Percentiles rank a stretch among this genome's conserved stretches.
phyloP scores from a whole-genome alignment of 163 green algal genomes.

The Scenedesmus sp. region DNA sequence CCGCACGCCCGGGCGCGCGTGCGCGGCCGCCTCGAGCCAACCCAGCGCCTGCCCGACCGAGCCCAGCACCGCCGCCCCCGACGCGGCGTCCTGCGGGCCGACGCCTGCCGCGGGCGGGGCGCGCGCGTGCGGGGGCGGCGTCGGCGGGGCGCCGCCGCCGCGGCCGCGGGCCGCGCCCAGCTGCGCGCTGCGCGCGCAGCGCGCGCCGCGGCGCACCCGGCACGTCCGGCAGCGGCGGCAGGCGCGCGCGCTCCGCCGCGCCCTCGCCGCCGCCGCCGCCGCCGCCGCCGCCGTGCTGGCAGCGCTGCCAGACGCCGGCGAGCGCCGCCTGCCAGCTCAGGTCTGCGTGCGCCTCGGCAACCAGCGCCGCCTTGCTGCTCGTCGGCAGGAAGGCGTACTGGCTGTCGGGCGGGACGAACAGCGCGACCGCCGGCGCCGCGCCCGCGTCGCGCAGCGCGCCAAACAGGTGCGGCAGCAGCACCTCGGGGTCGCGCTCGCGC shows the following conservation, averaged over 20 bases:
- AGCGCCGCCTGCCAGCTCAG: constrained; percentile 71
- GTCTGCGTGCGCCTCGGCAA: constrained; percentile 17
- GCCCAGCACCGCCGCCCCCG: constrained; percentile 12
- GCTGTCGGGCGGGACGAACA: constrained; percentile 87
- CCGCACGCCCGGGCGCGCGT: constrained; percentile 49
- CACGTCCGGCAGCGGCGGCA: not conserved
- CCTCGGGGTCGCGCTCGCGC: constrained; percentile 85
- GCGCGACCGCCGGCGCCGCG: constrained; percentile 50
- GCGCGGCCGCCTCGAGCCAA: constrained; percentile 33
- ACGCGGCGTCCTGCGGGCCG: not conserved
- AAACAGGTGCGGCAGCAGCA: constrained; percentile 77
- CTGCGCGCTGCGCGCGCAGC: too few species aligned
- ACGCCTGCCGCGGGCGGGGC: not conserved
- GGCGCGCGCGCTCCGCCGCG: too few species aligned
- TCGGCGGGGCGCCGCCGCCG: too few species aligned
- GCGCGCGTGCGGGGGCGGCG: too few species aligned
- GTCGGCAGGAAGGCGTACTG: constrained; percentile 62
- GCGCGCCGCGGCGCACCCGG: constrained; percentile 1
- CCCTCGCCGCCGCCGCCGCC: not conserved
- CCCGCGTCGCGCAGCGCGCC: constrained; percentile 1
- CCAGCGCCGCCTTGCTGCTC: constrained; percentile 21
- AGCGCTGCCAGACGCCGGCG: constrained; percentile 56
- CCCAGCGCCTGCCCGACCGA: constrained; percentile 18
- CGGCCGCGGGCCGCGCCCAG: too few species aligned
- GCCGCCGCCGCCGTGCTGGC: constrained; percentile 3